Evolutionary conservation across 176 grass and related monocot species (phyloP).

Genomic region (Bromus sterilis): DNA sequence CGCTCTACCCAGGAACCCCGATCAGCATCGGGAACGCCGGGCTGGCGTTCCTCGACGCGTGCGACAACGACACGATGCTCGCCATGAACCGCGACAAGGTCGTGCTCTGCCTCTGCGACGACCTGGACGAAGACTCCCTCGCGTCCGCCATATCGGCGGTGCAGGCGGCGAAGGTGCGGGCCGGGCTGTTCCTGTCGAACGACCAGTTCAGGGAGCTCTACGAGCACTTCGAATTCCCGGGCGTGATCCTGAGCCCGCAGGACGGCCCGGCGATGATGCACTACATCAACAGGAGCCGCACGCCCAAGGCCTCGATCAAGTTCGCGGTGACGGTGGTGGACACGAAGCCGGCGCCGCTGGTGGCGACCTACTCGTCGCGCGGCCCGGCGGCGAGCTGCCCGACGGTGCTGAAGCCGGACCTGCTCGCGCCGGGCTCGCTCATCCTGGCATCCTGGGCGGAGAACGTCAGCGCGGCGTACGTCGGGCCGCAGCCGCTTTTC

Average conservation of each 20-base stretch:
- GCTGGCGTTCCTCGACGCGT: conserved; percentile 42
- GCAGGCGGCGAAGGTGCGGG: conserved; percentile 17
- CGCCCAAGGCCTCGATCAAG: conserved; percentile 34
- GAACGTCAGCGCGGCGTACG: conserved; percentile 30
- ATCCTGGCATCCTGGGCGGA: conserved; percentile 65
- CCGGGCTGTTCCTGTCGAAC: conserved; percentile 48
- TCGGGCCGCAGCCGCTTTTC: conserved; percentile 28
- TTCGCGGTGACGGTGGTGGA: conserved; percentile 46
- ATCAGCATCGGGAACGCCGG: neutral
- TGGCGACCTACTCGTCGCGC: conserved; percentile 58
- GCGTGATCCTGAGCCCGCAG: conserved; percentile 41
- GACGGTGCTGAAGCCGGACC: conserved; percentile 63
- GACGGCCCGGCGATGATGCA: conserved; percentile 26
- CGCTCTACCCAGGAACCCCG: conserved; percentile 42
- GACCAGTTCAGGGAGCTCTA: conserved; percentile 5
- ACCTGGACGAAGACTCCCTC: conserved; percentile 17
- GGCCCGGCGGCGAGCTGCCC: conserved; percentile 59
- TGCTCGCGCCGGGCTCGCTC: conserved; percentile 57
- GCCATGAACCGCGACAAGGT: conserved; percentile 29
- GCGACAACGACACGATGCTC: conserved; percentile 38
- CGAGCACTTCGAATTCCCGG: conserved; percentile 46
- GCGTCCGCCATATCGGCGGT: neutral
- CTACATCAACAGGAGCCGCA: conserved; percentile 37
- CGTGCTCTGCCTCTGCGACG: conserved; percentile 57
- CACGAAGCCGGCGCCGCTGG: conserved; percentile 31